Conservation (phyloP, 106 monocot species). For the Dendrobium huoshanense region DNA sequence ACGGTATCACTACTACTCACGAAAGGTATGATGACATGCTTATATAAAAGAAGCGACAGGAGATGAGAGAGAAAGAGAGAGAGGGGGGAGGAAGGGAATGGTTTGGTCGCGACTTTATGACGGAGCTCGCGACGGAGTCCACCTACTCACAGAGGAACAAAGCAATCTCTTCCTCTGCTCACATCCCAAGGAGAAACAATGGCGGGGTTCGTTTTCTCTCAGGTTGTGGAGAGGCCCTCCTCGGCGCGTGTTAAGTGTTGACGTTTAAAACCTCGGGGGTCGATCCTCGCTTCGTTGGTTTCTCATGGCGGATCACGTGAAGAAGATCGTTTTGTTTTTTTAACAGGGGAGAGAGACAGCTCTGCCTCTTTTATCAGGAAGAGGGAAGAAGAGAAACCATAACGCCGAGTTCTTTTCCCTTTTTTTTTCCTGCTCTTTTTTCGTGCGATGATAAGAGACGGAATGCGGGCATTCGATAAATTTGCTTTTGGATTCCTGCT, state of each 20-base stretch:
- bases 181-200: conserved; percentile 5
- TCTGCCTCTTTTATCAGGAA: neutral
- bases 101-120: neutral
- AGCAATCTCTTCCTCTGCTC: neutral
- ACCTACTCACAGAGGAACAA: conserved; percentile 1
- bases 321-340: neutral
- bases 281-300: too few relatives aligned
- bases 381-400: neutral
- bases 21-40: neutral
- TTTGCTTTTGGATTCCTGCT: conserved; percentile 4
- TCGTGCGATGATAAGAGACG: neutral
- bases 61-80: neutral
- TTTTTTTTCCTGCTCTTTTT: neutral
- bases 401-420: neutral
- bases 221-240: too few relatives aligned
- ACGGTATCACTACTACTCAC: neutral
- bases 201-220: neutral
- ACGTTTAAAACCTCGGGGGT: too few relatives aligned
- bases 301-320: conserved; percentile 4
- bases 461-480: neutral
- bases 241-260: too few relatives aligned
- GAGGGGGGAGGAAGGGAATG: neutral
- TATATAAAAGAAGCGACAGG: neutral
- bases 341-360: neutral
- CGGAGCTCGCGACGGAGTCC: neutral